Conservation (phyloP, 2,329 filamentous ascomycete species). For the Coniella lustricola region DNA sequence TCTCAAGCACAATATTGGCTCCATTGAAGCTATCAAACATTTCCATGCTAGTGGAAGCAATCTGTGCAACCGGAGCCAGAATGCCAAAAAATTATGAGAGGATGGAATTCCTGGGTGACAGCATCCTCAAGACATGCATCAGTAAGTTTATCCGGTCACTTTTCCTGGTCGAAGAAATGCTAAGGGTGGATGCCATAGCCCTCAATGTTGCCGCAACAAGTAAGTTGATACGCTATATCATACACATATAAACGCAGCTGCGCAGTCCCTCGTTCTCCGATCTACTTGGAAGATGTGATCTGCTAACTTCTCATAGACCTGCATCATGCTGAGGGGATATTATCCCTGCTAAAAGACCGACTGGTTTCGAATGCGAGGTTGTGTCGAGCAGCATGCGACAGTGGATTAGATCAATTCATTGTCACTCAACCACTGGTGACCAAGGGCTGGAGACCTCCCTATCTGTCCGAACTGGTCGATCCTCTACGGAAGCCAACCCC, state of each 20-base stretch:
- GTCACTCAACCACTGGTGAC: conserved; percentile 61
- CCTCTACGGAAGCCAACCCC: background rate
- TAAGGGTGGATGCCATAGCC: background rate
- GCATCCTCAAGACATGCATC: conserved; percentile 68
- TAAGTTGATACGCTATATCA: background rate
- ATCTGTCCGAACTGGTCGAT: conserved; percentile 35
- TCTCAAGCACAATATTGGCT: conserved; percentile 49
- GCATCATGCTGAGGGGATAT: conserved; percentile 67
- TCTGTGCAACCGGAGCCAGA: conserved; percentile 56
- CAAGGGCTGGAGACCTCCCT: conserved; percentile 57
- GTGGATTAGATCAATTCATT: conserved; percentile 66
- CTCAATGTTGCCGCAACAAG: background rate
- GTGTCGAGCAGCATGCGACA: conserved; percentile 52
- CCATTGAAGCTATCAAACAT: conserved; percentile 47
- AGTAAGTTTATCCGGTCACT: conserved; percentile 33
- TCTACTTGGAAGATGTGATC: too few species aligned
- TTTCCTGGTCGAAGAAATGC: too few species aligned
- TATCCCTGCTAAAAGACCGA: conserved; percentile 60
- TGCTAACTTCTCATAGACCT: conserved; percentile 38
- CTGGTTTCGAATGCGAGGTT: conserved; percentile 73
- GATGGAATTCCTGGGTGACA: conserved; percentile 82
- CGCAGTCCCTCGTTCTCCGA: background rate
- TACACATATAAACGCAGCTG: background rate
- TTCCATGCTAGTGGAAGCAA: conserved; percentile 57
- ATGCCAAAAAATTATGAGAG: conserved; percentile 68